phyloP scores from a whole-genome alignment of 345 rosid species.

The Sonneratia caseolaris region DNA sequence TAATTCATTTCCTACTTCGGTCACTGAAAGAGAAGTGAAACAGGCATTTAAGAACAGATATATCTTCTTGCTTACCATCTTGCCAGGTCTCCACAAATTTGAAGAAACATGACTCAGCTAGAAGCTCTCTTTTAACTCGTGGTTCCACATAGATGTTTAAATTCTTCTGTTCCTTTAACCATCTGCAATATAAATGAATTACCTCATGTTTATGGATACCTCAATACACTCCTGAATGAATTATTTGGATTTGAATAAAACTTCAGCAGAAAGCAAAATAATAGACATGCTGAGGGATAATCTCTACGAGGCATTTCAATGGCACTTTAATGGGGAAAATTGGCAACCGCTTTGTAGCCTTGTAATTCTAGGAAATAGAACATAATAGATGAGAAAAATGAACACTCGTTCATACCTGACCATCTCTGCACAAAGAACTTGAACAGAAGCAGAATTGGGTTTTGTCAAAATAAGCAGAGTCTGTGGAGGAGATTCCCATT shows the following conservation, averaged over 20 bases:
- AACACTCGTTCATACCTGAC: constrained; percentile 48
- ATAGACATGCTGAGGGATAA: neutral
- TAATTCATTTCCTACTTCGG: no score
- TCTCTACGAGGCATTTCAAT: neutral
- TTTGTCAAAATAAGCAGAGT: constrained; percentile 83
- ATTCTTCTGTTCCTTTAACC: constrained; percentile 71
- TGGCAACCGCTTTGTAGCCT: neutral
- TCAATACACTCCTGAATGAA: neutral
- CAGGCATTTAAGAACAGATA: neutral
- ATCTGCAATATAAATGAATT: constrained; percentile 32
- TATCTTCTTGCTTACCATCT: constrained; percentile 50
- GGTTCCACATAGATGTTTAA: constrained; percentile 83
- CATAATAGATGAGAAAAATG: constrained; percentile 6
- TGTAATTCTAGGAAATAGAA: neutral
- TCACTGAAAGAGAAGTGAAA: neutral
- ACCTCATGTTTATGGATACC: neutral
- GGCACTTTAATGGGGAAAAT: neutral
- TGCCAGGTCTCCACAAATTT: constrained; percentile 79
- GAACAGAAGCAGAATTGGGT: constrained; percentile 84
- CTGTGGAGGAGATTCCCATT: constrained; percentile 88
- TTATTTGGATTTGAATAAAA: neutral
- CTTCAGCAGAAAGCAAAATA: neutral
- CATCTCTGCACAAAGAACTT: constrained; percentile 63
- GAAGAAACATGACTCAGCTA: constrained; percentile 73
- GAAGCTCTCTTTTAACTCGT: constrained; percentile 62